Conservation (phyloP, 139 green algal genomes). For the Ostreobium quekettii region DNA sequence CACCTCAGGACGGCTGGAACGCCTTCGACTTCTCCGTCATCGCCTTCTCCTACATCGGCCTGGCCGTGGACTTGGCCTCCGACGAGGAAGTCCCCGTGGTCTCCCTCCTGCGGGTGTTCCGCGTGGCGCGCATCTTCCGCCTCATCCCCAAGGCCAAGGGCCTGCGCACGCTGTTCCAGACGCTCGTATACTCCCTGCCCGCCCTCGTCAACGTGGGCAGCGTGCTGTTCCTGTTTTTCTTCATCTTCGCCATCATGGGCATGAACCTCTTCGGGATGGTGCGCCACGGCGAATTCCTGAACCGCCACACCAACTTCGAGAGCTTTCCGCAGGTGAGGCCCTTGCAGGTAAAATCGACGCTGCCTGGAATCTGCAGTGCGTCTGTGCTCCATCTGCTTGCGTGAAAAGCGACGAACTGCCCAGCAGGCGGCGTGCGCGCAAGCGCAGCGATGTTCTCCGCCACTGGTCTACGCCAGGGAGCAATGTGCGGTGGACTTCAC, state of each 20-base stretch:
- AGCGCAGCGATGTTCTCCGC: no score
- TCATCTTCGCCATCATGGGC: conserved; percentile 68
- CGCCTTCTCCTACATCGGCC: conserved; percentile 28
- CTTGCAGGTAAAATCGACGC: no score
- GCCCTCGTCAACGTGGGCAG: conserved; percentile 59
- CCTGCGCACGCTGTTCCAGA: conserved; percentile 53
- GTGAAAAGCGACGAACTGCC: no score
- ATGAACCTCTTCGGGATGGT: conserved; percentile 72
- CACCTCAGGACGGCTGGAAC: conserved; percentile 59
- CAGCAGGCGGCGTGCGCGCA: no score
- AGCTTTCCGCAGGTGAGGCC: conserved; percentile 44
- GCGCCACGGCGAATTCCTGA: conserved; percentile 31
- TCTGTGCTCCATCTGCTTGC: no score
- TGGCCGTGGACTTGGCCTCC: conserved; percentile 32
- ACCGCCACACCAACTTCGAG: conserved; percentile 60
- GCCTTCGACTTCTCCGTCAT: conserved; percentile 59
- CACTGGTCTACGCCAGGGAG: no score
- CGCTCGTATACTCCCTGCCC: conserved; percentile 55
- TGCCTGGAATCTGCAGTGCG: no score
- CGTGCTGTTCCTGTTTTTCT: conserved; percentile 65
- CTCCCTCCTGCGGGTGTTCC: conserved; percentile 54
- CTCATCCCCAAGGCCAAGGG: conserved; percentile 64
- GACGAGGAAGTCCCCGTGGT: conserved; percentile 36
- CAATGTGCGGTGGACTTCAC: no score
- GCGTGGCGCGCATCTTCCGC: conserved; percentile 56